Percentiles rank a stretch among this genome's conserved stretches.
Conservation (phyloP, 169 alveolate genomes). For the Eimeria acervulina region DNA sequence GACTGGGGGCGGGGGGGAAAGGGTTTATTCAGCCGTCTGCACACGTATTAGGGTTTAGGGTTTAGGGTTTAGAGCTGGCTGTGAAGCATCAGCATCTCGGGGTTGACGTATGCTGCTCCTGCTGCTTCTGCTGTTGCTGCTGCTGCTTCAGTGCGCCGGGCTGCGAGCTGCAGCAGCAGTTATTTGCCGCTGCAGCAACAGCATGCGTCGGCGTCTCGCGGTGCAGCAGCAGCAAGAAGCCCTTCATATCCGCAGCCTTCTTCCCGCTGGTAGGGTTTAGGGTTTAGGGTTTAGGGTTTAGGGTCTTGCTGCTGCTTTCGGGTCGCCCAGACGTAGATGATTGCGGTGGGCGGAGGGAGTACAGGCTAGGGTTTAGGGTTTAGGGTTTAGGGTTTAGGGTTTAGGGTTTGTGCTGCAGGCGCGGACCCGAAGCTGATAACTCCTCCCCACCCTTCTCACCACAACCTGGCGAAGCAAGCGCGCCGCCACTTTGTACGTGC, state of each 20-base stretch:
- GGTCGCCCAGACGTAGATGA: no score
- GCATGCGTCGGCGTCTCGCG: constrained; percentile 17
- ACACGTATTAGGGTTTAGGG: not conserved
- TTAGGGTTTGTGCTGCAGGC: constrained; percentile 24
- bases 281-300: constrained; percentile 18
- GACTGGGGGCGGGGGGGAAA: not conserved
- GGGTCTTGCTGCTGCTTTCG: not conserved
- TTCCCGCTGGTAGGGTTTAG: constrained; percentile 9
- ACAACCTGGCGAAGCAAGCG: constrained; percentile 16
- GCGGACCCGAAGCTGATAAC: constrained; percentile 40
- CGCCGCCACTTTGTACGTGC: constrained; percentile 6
- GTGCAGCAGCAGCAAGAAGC: constrained; percentile 54
- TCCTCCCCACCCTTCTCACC: constrained; percentile 50
- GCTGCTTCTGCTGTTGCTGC: not conserved
- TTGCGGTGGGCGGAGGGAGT: not conserved
- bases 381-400: constrained; percentile 31
- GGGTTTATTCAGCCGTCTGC: not conserved
- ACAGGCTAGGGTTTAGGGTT: constrained; percentile 1
- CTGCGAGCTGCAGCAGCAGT: constrained; percentile 60
- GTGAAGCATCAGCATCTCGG: not conserved
- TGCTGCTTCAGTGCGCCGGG: constrained; percentile 48
- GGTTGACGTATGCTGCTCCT: not conserved
- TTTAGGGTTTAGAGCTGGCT: not conserved
- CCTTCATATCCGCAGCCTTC: constrained; percentile 30
- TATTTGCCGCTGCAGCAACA: constrained; percentile 61